These are phyloP conservation scores for Citrullus colocynthis DNA, from an alignment of 306 rosid genomes.

Conservation along the genomic window DNA sequence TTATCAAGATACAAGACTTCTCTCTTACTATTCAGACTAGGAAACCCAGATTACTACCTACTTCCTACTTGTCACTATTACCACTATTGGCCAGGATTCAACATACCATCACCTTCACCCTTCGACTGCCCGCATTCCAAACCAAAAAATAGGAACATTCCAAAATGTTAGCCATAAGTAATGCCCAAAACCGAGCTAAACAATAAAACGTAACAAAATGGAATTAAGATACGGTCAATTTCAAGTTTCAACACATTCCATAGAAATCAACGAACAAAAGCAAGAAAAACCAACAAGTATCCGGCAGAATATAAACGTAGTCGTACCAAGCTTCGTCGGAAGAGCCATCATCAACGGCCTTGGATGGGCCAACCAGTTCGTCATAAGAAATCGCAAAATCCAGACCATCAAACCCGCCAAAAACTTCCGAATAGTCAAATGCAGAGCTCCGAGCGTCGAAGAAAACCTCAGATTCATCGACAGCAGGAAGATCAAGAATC, in stretches of 20 bases:
- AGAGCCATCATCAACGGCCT: slow-evolving; percentile 20
- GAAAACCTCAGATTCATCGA: slow-evolving; percentile 44
- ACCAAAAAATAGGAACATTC: not conserved
- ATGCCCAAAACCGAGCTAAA: not conserved
- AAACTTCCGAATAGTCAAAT: slow-evolving; percentile 69
- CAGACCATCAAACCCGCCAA: slow-evolving; percentile 42
- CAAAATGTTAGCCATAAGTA: not conserved
- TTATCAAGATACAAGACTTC: not conserved
- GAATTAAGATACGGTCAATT: not conserved
- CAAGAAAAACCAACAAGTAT: not conserved
- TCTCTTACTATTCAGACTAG: not conserved
- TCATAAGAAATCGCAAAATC: slow-evolving; percentile 53
- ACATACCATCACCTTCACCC: slow-evolving; percentile 4
- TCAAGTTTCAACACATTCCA: slow-evolving; percentile 15
- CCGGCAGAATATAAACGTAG: not conserved
- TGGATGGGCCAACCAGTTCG: slow-evolving; percentile 38
- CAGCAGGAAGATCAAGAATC: slow-evolving; percentile 67
- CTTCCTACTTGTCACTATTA: no score
- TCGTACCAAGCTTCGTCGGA: slow-evolving; percentile 74
- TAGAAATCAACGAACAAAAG: slow-evolving; percentile 10
- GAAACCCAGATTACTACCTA: not conserved
- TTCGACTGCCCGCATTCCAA: not conserved
- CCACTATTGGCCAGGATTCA: not conserved
- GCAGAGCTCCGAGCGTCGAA: slow-evolving; percentile 49
- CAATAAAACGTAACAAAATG: not conserved